Percentiles rank a stretch among this genome's conserved stretches.
Evolutionary conservation across 1,284 basidiomycete species (phyloP).

Genomic region (Rhodotorula mucilaginosa): DNA sequence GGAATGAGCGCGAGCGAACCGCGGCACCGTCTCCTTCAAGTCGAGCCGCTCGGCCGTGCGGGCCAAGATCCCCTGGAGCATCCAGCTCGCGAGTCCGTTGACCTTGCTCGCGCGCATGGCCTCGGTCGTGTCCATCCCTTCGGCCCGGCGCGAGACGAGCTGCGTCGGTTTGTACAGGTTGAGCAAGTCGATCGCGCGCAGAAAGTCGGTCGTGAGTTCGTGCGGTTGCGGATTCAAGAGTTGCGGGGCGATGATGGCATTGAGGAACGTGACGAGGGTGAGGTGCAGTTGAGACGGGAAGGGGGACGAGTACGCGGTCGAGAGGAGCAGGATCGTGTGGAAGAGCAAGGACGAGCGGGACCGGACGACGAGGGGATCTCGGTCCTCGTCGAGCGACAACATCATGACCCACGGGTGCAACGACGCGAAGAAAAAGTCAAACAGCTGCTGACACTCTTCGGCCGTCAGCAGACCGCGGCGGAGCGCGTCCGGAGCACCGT

Average conservation of each 20-base stretch:
- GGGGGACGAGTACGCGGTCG: slow-evolving; percentile 39
- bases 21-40: slow-evolving; percentile 15
- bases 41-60: slow-evolving; percentile 36
- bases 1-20: slow-evolving; percentile 37
- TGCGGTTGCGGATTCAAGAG: slow-evolving; percentile 39
- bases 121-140: slow-evolving; percentile 35
- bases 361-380: slow-evolving; percentile 32
- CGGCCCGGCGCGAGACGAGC: slow-evolving; percentile 29
- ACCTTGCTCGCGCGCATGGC: slow-evolving; percentile 38
- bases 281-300: slow-evolving; percentile 38
- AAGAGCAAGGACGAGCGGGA: slow-evolving; percentile 28
- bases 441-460: slow-evolving; percentile 39
- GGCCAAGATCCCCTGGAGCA: slow-evolving; percentile 36
- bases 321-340: slow-evolving; percentile 39
- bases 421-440: slow-evolving; percentile 40
- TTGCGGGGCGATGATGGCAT: slow-evolving; percentile 40
- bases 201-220: slow-evolving; percentile 40
- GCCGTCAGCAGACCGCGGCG: slow-evolving; percentile 26
- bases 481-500: slow-evolving; percentile 37
- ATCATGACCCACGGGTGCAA: slow-evolving; percentile 42
- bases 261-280: slow-evolving; percentile 37
- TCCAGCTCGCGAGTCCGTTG: slow-evolving; percentile 40
- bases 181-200: slow-evolving; percentile 38
- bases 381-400: slow-evolving; percentile 38
- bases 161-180: slow-evolving; percentile 40